Evolutionary conservation across 495 filamentous ascomycete genomes (phyloP).

Genomic region (Tetracladium setigerum): DNA sequence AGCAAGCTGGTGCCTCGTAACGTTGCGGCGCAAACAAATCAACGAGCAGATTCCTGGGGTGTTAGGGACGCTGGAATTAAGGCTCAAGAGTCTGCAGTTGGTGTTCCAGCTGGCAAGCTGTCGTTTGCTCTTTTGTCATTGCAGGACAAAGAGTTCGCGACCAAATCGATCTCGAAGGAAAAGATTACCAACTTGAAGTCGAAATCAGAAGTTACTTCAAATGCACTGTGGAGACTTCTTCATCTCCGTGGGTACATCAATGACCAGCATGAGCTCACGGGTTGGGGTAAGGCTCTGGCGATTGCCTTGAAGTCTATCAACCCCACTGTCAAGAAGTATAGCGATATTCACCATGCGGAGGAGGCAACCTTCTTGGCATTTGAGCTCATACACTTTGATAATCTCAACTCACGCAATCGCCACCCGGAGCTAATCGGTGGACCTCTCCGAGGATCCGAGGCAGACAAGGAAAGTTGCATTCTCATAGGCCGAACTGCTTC

Average conservation of each 20-base stretch:
- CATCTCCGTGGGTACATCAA: conserved; percentile 83
- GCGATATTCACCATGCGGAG: conserved; percentile 38
- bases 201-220: conserved; percentile 65
- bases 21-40: conserved; percentile 48
- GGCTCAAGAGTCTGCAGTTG: conserved; percentile 20
- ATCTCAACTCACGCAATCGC: conserved; percentile 59
- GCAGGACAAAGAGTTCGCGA: conserved; percentile 54
- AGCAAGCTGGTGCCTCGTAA: conserved; percentile 60
- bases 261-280: conserved; percentile 69
- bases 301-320: conserved; percentile 56
- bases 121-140: conserved; percentile 51
- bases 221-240: conserved; percentile 79
- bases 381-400: conserved; percentile 68
- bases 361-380: conserved; percentile 67
- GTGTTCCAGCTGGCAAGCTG: conserved; percentile 38
- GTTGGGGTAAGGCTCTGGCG: conserved; percentile 74
- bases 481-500: conserved; percentile 81
- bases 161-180: conserved; percentile 50
- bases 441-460: conserved; percentile 38
- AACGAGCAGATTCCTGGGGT: conserved; percentile 65
- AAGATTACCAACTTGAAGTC: conserved; percentile 41
- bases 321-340: conserved; percentile 25
- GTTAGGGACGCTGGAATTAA: conserved; percentile 48
- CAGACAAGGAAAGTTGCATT: conserved; percentile 53
- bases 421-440: conserved; percentile 42